A percentile compares a stretch with the other conserved stretches of the same genome.
These are phyloP conservation scores for Tricholoma flavovirens DNA, from an alignment of 768 basidiomycete genomes.

Conservation along the genomic window DNA sequence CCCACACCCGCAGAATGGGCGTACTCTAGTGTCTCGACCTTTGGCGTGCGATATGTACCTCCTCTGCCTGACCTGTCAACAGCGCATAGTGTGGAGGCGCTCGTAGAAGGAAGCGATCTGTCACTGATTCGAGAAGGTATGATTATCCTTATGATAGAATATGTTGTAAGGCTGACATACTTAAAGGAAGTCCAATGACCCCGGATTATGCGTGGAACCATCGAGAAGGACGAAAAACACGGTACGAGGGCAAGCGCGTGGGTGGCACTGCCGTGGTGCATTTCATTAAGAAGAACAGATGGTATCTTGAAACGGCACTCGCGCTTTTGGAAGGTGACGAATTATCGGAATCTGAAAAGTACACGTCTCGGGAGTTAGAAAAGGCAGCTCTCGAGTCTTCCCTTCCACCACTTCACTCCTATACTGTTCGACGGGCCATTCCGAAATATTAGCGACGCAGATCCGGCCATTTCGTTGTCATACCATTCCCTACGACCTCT, in stretches of 20 bases:
- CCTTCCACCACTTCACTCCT: slow-evolving; percentile 4
- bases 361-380: slow-evolving; percentile 24
- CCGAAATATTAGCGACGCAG: background rate
- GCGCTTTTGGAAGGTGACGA: slow-evolving; percentile 82
- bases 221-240: slow-evolving; percentile 62
- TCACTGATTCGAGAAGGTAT: slow-evolving; percentile 61
- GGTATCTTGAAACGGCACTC: slow-evolving; percentile 91
- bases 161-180: slow-evolving; percentile 2
- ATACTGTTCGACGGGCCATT: slow-evolving; percentile 1
- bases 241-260: slow-evolving; percentile 63
- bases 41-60: slow-evolving; percentile 68
- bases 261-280: slow-evolving; percentile 96
- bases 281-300: slow-evolving; percentile 95
- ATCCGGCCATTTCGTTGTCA: background rate
- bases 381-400: slow-evolving; percentile 13
- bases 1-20: slow-evolving; percentile 56
- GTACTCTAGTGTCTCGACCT: slow-evolving; percentile 82
- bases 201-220: slow-evolving; percentile 63
- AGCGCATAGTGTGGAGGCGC: slow-evolving; percentile 76
- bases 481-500: background rate
- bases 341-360: slow-evolving; percentile 49
- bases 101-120: slow-evolving; percentile 91
- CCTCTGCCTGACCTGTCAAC: slow-evolving; percentile 63
- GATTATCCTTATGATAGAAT: slow-evolving; percentile 5
- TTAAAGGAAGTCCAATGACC: slow-evolving; percentile 50